These are phyloP conservation scores for Rhazya stricta DNA, from an alignment of 257 asterid genomes.

Conservation along the genomic window DNA sequence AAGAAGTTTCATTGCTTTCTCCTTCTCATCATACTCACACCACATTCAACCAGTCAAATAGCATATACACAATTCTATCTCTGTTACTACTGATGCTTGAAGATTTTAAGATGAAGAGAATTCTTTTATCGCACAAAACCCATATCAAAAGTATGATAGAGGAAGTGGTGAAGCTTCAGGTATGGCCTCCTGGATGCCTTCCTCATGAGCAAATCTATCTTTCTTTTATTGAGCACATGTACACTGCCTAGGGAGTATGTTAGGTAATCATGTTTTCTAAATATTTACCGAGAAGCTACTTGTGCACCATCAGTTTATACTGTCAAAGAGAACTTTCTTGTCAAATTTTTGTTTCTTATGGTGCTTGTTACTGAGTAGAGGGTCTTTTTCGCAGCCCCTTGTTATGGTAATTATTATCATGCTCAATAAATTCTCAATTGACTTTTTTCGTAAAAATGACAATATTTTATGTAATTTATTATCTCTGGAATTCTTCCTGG, in stretches of 20 bases:
- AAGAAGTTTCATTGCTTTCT: conserved; percentile 27
- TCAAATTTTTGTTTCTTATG: neutral
- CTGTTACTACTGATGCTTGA: conserved; percentile 44
- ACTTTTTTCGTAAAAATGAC: neutral
- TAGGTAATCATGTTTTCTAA: neutral
- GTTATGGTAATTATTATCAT: neutral
- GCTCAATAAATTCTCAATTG: neutral
- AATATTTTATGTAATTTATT: neutral
- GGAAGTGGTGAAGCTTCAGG: conserved; percentile 45
- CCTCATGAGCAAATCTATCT: conserved; percentile 9
- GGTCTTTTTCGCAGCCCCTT: too few species aligned
- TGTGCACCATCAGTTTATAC: neutral
- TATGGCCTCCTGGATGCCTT: conserved; percentile 22
- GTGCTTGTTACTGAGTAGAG: neutral
- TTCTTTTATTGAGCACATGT: neutral
- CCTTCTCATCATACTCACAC: conserved; percentile 17
- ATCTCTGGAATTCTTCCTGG: neutral
- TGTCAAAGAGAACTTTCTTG: neutral
- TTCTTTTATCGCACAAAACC: conserved; percentile 37
- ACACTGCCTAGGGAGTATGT: neutral
- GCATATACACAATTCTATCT: conserved; percentile 31
- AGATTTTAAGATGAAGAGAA: conserved; percentile 49
- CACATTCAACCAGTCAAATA: conserved; percentile 29
- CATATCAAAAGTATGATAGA: conserved; percentile 30
- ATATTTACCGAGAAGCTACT: neutral